phyloP scores from a whole-genome alignment of 257 asterid genomes.

The Penstemon davidsonii region DNA sequence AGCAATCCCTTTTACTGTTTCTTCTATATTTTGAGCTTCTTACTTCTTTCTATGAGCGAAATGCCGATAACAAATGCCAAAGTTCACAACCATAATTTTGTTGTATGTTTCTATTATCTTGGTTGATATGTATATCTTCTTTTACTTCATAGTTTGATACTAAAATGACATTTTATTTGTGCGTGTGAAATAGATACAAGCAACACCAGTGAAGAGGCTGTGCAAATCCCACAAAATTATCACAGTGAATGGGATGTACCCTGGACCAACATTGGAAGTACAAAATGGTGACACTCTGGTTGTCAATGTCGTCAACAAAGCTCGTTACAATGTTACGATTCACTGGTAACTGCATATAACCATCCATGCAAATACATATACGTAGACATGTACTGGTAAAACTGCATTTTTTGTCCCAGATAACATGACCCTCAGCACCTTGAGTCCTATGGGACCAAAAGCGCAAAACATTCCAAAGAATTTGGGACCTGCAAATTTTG shows the following conservation, averaged over 20 bases:
- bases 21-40: conserved; percentile 31
- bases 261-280: conserved; percentile 82
- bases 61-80: conserved; percentile 48
- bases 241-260: conserved; percentile 79
- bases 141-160: neutral
- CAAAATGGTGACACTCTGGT: conserved; percentile 77
- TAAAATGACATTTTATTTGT: neutral
- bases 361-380: neutral
- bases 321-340: conserved; percentile 75
- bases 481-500: too few relatives aligned
- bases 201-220: conserved; percentile 84
- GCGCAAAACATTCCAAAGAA: too few relatives aligned
- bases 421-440: too few relatives aligned
- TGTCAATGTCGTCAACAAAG: conserved; percentile 63
- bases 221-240: conserved; percentile 66
- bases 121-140: neutral
- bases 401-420: too few relatives aligned
- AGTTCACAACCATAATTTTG: conserved; percentile 64
- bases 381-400: neutral
- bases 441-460: too few relatives aligned
- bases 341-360: conserved; percentile 58
- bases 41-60: conserved; percentile 30
- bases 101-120: conserved; percentile 41
- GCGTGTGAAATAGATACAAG: conserved; percentile 56
- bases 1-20: conserved; percentile 27